Percentiles rank a stretch among this genome's conserved stretches.
These are phyloP conservation scores for Botrytis fragariae DNA, from an alignment of 2,329 filamentous ascomycete species.

Conservation along the genomic window DNA sequence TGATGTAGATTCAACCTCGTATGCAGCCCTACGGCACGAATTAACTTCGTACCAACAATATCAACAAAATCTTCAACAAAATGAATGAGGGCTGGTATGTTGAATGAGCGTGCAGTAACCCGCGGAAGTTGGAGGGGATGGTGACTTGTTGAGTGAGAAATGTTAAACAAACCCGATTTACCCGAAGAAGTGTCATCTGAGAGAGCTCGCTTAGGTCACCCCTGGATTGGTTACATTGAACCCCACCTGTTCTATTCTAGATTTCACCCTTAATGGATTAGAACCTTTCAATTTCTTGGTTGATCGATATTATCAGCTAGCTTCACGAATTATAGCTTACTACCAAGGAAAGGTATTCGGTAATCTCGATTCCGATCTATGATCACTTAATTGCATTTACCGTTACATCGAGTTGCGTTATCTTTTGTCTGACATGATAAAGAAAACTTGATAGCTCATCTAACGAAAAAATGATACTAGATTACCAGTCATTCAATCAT, in stretches of 20 bases:
- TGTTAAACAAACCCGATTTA: not conserved
- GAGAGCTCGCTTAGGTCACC: not conserved
- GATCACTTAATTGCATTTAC: not conserved
- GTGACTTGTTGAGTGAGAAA: not conserved
- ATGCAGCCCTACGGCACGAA: conserved; percentile 8
- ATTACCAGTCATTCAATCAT: not conserved
- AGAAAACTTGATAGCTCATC: too few relatives aligned
- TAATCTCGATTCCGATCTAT: not conserved
- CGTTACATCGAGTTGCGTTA: not conserved
- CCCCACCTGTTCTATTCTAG: not conserved
- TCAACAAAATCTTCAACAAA: not conserved
- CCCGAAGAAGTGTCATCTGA: not conserved
- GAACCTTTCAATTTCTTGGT: not conserved
- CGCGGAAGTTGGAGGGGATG: not conserved
- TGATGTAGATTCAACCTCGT: not conserved
- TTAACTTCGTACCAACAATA: not conserved
- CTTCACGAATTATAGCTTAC: not conserved
- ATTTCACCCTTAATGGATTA: not conserved
- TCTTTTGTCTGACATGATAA: not conserved
- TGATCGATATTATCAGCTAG: not conserved
- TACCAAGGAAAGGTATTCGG: not conserved
- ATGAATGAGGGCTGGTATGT: not conserved
- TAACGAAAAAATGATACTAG: not conserved
- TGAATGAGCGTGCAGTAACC: not conserved
- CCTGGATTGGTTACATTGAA: not conserved